Percentiles rank a stretch among this genome's conserved stretches.
Evolutionary conservation across 139 green algal species (phyloP).

Genomic region (Ettlia oleoabundans): DNA sequence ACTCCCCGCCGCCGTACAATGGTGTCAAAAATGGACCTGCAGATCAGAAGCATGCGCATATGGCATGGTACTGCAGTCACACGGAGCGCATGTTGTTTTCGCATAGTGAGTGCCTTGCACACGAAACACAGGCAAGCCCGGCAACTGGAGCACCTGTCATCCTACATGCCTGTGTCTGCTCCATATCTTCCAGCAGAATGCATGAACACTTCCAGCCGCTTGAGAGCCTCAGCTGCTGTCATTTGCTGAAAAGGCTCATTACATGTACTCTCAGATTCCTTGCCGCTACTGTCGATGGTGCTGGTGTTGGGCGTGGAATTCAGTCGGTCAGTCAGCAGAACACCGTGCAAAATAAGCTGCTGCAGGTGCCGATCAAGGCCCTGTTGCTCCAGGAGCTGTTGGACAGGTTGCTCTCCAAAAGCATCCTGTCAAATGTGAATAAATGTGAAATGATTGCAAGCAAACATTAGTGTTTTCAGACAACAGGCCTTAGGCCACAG

Average conservation of each 20-base stretch:
- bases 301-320: not conserved
- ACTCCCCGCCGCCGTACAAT: slow-evolving; percentile 69
- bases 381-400: slow-evolving; percentile 43
- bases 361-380: slow-evolving; percentile 58
- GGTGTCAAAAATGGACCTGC: slow-evolving; percentile 71
- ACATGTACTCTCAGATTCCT: not conserved
- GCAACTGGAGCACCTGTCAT: not conserved
- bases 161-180: not conserved
- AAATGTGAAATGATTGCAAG: not conserved
- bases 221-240: slow-evolving; percentile 38
- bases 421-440: not conserved
- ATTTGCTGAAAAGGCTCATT: slow-evolving; percentile 10
- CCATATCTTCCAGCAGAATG: slow-evolving; percentile 56
- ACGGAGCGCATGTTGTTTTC: too few species aligned
- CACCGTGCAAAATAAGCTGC: slow-evolving; percentile 67
- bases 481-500: not conserved
- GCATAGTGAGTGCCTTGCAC: not conserved
- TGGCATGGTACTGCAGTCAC: not conserved
- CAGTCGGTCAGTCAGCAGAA: slow-evolving; percentile 58
- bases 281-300: not conserved
- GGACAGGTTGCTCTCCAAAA: slow-evolving; percentile 36
- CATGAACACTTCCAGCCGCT: slow-evolving; percentile 58
- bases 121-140: not conserved
- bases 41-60: not conserved
- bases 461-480: not conserved